Base-by-base conservation (phyloP, 331 rosid species). In the Saraca asoca region DNA sequence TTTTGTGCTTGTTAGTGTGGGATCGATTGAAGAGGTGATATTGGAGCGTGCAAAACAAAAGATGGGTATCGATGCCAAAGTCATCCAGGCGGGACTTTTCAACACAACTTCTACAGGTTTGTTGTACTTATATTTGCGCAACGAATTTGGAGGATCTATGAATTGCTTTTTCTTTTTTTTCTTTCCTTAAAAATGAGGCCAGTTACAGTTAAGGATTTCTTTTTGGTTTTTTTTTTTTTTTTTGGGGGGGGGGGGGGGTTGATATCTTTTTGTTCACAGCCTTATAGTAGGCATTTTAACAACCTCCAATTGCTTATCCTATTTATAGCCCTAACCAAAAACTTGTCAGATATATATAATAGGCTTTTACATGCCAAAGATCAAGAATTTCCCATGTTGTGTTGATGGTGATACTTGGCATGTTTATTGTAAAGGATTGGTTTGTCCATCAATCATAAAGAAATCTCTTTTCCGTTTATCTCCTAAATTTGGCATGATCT, bases 1-100 rank as follows among this genome's bases (percentile, higher is more conserved):
- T 35, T 94, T 94, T 68, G 99, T 94, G 66, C 74, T 94, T 89
- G 96, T 94, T 69, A 94, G 96, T 59, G 99, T 94, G 73, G 99
- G 99, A 80, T 94, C 97, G 52, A 81, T 94, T 68, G 99, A 94
- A 79, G 99, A 94, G 85, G 99, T 91, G 64, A 94, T 94, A 80
- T 84, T 94, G 76, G 99, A 94, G 82, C 97, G 96, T 68, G 99
- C 99, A 15, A 94, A 94, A 79, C 95, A 94, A 77, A 94, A 94
- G 91, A 94, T 94, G 99, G 99, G 99, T 56, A 94, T 94, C 66
- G 99, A 94, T 79, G 99, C 97, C 72, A 94, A 94, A 87, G 99
- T 94, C 80, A 90, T 94, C 74, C 99, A 94, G 74, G 99, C 97
- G 0, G 99, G 99, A 64, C 95, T 94, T 56, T 94, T 94, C 79